Evolutionary conservation across 768 basidiomycete genomes (phyloP).

Genomic region (Guyanaporus albipodus): DNA sequence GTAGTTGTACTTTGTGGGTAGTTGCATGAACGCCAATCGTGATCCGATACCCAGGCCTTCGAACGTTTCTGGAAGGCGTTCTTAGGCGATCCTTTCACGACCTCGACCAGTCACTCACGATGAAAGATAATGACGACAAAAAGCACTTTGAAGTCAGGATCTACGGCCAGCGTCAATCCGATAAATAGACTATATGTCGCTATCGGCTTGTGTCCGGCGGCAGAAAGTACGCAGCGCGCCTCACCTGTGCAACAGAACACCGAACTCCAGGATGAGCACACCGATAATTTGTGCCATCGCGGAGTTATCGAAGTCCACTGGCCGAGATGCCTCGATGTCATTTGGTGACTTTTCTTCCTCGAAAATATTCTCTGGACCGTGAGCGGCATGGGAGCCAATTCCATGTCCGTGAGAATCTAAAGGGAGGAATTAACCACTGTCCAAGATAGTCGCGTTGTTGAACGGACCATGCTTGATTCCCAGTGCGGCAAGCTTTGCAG

Average conservation of each 20-base stretch:
- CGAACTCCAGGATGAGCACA: conserved; percentile 90
- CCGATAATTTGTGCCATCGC: conserved; percentile 74
- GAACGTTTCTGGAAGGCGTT: conserved; percentile 63
- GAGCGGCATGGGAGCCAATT: conserved; percentile 56
- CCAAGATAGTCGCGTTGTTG: not conserved
- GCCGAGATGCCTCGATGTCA: conserved; percentile 28
- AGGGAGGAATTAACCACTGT: not conserved
- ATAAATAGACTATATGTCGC: conserved; percentile 59
- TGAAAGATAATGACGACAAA: conserved; percentile 91
- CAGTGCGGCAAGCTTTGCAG: conserved; percentile 59
- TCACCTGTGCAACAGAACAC: conserved; percentile 81
- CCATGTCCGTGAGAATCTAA: conserved; percentile 68
- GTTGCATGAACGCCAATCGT: conserved; percentile 72
- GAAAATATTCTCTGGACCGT: conserved; percentile 55
- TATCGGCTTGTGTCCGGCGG: not conserved
- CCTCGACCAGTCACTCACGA: conserved; percentile 52
- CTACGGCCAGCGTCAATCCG: conserved; percentile 91
- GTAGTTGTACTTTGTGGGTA: conserved; percentile 52
- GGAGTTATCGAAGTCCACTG: conserved; percentile 35
- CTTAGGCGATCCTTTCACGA: conserved; percentile 1
- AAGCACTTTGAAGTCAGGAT: conserved; percentile 72
- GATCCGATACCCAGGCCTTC: conserved; percentile 94
- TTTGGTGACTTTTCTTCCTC: conserved; percentile 10
- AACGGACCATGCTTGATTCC: conserved; percentile 59
- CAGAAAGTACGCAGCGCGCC: not conserved